A percentile compares a stretch with the other conserved stretches of the same genome.
phyloP scores from a whole-genome alignment of 2,329 filamentous ascomycete genomes.

The Aspergillus carbonarius region DNA sequence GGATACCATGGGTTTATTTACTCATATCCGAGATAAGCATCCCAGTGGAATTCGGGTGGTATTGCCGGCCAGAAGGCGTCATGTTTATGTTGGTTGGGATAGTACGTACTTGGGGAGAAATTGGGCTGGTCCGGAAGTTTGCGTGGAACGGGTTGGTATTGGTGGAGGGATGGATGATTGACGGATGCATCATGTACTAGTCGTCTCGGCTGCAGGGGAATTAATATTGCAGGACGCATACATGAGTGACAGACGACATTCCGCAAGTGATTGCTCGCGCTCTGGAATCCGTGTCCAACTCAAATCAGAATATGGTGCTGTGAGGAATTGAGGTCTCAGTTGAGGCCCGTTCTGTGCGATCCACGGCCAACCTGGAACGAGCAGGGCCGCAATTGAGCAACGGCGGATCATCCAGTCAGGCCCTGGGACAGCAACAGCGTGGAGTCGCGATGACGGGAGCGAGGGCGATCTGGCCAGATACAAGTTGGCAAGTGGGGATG shows the following conservation, averaged over 20 bases:
- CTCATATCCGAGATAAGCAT: too few relatives aligned
- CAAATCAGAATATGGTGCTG: neutral
- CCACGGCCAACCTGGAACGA: neutral
- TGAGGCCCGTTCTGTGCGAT: neutral
- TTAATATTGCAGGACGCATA: neutral
- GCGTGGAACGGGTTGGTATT: neutral
- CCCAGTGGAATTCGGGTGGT: too few relatives aligned
- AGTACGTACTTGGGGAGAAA: neutral
- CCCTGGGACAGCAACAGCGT: neutral
- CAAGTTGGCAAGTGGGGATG: neutral
- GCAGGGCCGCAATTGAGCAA: neutral
- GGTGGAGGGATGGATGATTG: neutral
- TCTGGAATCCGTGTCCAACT: neutral
- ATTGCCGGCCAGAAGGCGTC: too few relatives aligned
- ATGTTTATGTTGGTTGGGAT: neutral
- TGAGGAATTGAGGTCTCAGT: neutral
- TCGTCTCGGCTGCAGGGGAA: neutral
- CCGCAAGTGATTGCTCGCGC: neutral
- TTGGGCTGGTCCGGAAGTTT: neutral
- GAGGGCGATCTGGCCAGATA: conserved; percentile 1
- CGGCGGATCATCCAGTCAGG: neutral
- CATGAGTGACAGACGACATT: neutral
- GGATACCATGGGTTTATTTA: too few relatives aligned
- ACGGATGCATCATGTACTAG: neutral
- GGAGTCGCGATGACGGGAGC: conserved; percentile 1